phyloP scores from a whole-genome alignment of 2,329 filamentous ascomycete genomes.

The Ambrosiella beaveri region DNA sequence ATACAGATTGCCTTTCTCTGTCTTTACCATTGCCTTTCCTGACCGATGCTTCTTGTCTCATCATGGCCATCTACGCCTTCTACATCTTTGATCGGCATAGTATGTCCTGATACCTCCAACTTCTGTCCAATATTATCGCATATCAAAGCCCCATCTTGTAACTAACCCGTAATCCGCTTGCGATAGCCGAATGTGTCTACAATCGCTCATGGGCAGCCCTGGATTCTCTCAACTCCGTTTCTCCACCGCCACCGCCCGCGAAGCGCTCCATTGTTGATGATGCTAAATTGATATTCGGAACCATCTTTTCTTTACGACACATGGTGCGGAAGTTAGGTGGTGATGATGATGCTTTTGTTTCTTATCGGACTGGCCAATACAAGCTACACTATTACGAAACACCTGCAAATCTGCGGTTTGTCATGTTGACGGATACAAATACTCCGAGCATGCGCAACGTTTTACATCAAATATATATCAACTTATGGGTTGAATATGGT shows the following conservation, averaged over 20 bases:
- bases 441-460: conserved; percentile 85
- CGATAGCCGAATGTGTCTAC: conserved; percentile 89
- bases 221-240: conserved; percentile 20
- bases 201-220: conserved; percentile 60
- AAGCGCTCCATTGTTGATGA: conserved; percentile 43
- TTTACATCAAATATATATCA: conserved; percentile 95
- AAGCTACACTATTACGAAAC: conserved; percentile 99
- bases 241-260: conserved; percentile 15
- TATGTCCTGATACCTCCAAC: conserved; percentile 27
- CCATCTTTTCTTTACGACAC: conserved; percentile 88
- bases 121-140: not conserved
- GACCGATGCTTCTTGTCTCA: not conserved
- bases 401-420: conserved; percentile 84
- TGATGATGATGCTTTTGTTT: conserved; percentile 86
- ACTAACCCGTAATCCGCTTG: not conserved
- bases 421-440: conserved; percentile 84
- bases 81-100: conserved; percentile 99
- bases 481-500: conserved; percentile 93
- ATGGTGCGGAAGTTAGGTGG: conserved; percentile 93
- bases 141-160: not conserved
- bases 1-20: not conserved
- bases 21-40: not conserved
- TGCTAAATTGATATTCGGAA: conserved; percentile 93
- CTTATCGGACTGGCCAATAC: conserved; percentile 84
- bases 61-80: conserved; percentile 91